Base-by-base conservation (phyloP, 192 early-diverging fungal species). In the Linnemannia exigua region DNA sequence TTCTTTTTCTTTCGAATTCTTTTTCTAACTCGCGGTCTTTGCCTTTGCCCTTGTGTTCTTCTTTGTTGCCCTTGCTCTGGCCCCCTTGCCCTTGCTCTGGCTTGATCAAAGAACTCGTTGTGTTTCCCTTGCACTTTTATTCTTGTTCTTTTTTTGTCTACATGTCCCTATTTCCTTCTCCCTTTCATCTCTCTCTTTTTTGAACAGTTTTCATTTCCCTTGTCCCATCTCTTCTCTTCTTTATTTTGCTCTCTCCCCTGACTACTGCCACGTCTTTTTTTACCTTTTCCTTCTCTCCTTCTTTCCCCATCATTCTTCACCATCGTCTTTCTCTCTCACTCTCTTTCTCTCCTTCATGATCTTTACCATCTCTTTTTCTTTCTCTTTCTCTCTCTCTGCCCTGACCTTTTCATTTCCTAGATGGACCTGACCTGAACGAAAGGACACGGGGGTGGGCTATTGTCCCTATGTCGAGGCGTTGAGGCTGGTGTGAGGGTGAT, bases 381-480 rank as follows among this genome's bases (percentile, higher is more conserved):
- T 54, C 22, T 63, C 58, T 14, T 3, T 63, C 25, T 15, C 54
- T 63, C 25, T 25, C 28, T 63, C 28, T 31, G 58, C 58, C 58
- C 58, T 63, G 58, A 31, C 28, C 3, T 63, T 63, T 63, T 63
- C 58, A 63, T 63, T 63, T 63, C 58, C 58, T 31, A 63, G 58
- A 63, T 63, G 58, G 58, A 14, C 28, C 25, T n/a, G 28, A 28
- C 52, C 41, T 44, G 41, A 44, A 44, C 41, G 58, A 31, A 11
- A 63, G 58, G 22, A 63, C 22, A 22, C 3, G n/a, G 52, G n/a
- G 17, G 48, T 1, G n/a, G 11, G 58, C 11, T 14, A 1, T 31
- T 63, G 58, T n/a, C n/a, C n/a, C n/a, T n/a, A n/a, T n/a, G n/a
- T n/a, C n/a, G n/a, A n/a, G n/a, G n/a, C 25, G 58, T 31, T n/a